Conservation (phyloP, 78 protist species). For the Polysphondylium violaceum region DNA sequence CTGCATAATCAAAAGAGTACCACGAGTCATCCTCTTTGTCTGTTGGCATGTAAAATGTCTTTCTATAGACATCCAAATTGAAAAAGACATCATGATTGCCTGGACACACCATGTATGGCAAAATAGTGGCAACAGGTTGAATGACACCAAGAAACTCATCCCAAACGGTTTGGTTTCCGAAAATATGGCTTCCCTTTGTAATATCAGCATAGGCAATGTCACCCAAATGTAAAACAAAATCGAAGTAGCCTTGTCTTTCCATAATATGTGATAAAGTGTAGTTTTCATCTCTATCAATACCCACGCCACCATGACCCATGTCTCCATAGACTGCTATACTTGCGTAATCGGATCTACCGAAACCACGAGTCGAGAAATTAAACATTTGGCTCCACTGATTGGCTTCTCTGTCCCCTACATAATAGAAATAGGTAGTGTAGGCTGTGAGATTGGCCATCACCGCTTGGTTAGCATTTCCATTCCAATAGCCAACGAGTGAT, state of each 20-base stretch:
- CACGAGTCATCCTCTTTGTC: slow-evolving; percentile 4
- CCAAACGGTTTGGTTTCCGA: slow-evolving; percentile 52
- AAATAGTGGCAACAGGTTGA: slow-evolving; percentile 6
- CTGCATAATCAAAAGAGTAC: slow-evolving; percentile 46
- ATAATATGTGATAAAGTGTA: not conserved
- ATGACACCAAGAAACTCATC: slow-evolving; percentile 9
- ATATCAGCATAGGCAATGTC: slow-evolving; percentile 69
- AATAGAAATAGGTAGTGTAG: slow-evolving; percentile 10
- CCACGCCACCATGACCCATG: slow-evolving; percentile 9
- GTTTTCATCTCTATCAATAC: not conserved
- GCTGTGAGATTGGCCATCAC: not conserved
- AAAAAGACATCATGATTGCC: slow-evolving; percentile 44
- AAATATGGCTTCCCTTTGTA: not conserved
- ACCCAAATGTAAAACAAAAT: slow-evolving; percentile 24
- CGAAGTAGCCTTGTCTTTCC: not conserved
- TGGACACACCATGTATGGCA: slow-evolving; percentile 20
- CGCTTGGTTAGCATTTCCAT: not conserved
- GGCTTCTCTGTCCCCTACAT: slow-evolving; percentile 22
- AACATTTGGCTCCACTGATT: slow-evolving; percentile 8
- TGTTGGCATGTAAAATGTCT: slow-evolving; percentile 39
- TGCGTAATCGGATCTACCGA: not conserved
- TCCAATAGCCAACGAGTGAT: too few species aligned
- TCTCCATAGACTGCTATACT: slow-evolving; percentile 42
- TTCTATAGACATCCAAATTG: slow-evolving; percentile 18
- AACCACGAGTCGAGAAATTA: slow-evolving; percentile 14